Conservation (phyloP, 257 asterid species). For the Penstemon davidsonii region DNA sequence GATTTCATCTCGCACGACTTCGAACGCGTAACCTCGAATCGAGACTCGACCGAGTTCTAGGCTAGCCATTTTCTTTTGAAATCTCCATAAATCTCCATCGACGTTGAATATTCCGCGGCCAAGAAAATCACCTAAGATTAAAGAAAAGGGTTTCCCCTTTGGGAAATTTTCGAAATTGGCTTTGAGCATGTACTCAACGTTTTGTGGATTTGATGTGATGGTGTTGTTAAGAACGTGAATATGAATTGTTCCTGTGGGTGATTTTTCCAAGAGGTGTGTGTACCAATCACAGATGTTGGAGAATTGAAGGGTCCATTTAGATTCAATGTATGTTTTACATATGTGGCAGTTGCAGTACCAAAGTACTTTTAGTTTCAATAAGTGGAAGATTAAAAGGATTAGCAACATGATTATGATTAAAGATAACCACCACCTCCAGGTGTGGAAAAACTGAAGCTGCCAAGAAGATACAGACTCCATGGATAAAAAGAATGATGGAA, state of each 20-base stretch:
- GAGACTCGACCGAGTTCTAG: constrained; percentile 54
- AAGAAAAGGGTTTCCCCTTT: constrained; percentile 61
- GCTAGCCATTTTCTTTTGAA: constrained; percentile 54
- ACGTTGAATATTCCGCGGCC: constrained; percentile 76
- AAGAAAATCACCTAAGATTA: constrained; percentile 60
- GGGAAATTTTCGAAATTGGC: constrained; percentile 62
- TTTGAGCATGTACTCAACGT: constrained; percentile 73
- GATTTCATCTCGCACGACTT: constrained; percentile 38
- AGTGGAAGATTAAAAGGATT: constrained; percentile 23
- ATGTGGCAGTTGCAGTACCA: constrained; percentile 57
- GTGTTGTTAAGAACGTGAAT: constrained; percentile 70
- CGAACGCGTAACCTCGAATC: constrained; percentile 35
- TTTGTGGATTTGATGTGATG: constrained; percentile 57
- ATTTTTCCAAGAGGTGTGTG: constrained; percentile 52
- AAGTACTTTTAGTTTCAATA: constrained; percentile 20
- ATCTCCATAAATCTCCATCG: constrained; percentile 62
- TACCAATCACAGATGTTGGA: constrained; percentile 76
- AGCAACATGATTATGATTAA: constrained; percentile 16
- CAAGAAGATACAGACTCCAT: constrained; percentile 36
- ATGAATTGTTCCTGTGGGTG: constrained; percentile 58
- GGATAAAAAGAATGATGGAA: constrained; percentile 7
- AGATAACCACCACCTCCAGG: constrained; percentile 15
- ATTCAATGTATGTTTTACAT: constrained; percentile 50
- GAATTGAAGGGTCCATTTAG: constrained; percentile 47
- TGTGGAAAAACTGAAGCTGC: constrained; percentile 4